Conservation (phyloP, 2,329 filamentous ascomycete species). For the Aspergillus aculeatus region DNA sequence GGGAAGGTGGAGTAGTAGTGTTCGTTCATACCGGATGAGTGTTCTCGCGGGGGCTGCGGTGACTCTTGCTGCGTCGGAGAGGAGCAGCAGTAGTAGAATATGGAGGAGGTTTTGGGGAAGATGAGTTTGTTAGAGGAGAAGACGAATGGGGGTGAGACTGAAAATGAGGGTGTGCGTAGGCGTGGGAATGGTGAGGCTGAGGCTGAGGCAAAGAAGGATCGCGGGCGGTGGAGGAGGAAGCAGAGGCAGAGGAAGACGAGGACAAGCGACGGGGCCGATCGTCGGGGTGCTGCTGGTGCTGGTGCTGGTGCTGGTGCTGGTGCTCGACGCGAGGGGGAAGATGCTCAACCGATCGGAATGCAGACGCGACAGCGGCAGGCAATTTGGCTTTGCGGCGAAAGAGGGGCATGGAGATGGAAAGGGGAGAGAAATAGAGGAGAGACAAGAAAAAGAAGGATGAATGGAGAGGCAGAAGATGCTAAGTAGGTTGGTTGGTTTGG, state of each 20-base stretch:
- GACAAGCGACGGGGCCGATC: slow-evolving; percentile 4
- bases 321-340: slow-evolving; percentile 14
- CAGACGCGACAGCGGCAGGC: slow-evolving; percentile 14
- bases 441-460: not conserved
- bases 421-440: not conserved
- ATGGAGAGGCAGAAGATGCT: no score
- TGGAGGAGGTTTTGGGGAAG: not conserved
- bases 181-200: slow-evolving; percentile 8
- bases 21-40: not conserved
- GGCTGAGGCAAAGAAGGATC: slow-evolving; percentile 13
- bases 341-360: slow-evolving; percentile 19
- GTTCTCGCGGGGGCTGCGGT: slow-evolving; percentile 3
- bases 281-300: slow-evolving; percentile 6
- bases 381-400: slow-evolving; percentile 17
- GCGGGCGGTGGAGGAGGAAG: slow-evolving; percentile 12
- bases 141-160: slow-evolving; percentile 13
- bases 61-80: not conserved
- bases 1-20: not conserved
- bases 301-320: not conserved
- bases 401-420: slow-evolving; percentile 18
- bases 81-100: not conserved
- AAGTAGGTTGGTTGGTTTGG: not conserved
- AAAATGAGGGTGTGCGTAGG: slow-evolving; percentile 15
- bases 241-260: not conserved
- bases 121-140: slow-evolving; percentile 3